Base-by-base conservation (phyloP, 768 basidiomycete genomes). In the Galerina marginata region DNA sequence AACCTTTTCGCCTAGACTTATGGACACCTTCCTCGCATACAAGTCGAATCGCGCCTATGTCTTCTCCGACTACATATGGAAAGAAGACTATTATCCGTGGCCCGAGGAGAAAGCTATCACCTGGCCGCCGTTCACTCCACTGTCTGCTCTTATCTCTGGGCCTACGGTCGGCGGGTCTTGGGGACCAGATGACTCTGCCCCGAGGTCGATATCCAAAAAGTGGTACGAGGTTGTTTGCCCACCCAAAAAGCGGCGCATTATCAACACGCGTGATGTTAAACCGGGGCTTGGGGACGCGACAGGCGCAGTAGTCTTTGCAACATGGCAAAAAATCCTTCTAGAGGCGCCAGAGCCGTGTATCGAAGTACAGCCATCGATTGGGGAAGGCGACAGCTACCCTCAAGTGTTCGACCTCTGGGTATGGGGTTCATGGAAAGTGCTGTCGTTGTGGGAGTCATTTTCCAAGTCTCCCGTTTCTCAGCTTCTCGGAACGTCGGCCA, bases 181-280 rank as follows among this genome's bases (percentile, higher is more conserved):
- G 77, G 77, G 65, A 9, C 65, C 65, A 9, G 72, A 72, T 45
- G 77, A 83, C 52, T 52, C 65, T 29, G 73, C 79, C 0, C 81
- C 83, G 5, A 79, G 83, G 29, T 75, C 82, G 9, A 71, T 86
- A 37, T 80, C 78, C 1, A 71, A 73, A 36, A 64, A 68, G 9
- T 83, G 73, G 65, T 86, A 77, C 60, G 75, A 83, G 29, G 39
- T 72, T n/a, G 80, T 84, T 36, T 86, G 84, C 57, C 82, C 84
- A 3, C 23, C 48, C 4, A 45, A 63, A 1, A 72, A 78, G 45
- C 75, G 81, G 9, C 70, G 69, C 9, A 63, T 80, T 56, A 74
- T 84, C 51, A 64, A 75, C 62, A 78, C 78, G 1, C 63, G 63
- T 4, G 74, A 77, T 26, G 62, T 83, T 37, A 83, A 85, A 57